Percentiles rank a stretch among this genome's conserved stretches.
phyloP scores from a whole-genome alignment of 768 basidiomycete species.

The Naematelia aurantialba region DNA sequence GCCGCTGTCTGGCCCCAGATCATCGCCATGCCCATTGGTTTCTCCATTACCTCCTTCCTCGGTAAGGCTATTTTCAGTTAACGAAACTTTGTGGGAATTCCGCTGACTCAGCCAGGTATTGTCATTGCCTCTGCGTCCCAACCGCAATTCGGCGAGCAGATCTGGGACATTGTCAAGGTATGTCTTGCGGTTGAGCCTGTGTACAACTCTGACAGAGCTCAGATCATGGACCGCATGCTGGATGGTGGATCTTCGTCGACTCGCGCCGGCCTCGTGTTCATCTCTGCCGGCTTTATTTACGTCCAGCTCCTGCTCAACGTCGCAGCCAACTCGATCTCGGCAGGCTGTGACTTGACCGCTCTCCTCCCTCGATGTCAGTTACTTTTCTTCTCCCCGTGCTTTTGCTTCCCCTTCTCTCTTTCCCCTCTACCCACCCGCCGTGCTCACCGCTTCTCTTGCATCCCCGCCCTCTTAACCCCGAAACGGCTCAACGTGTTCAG shows the following conservation, averaged over 20 bases:
- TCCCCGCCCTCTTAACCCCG: no score
- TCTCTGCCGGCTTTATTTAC: constrained; percentile 71
- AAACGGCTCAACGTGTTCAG: no score
- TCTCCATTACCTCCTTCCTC: constrained; percentile 70
- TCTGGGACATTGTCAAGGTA: constrained; percentile 71
- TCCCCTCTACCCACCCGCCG: no score
- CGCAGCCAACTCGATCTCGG: constrained; percentile 76
- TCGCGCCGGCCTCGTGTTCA: constrained; percentile 71
- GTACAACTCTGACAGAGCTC: constrained; percentile 3
- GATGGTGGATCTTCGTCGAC: constrained; percentile 64
- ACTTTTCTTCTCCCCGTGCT: neutral
- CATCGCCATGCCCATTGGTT: constrained; percentile 67
- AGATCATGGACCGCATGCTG: constrained; percentile 63
- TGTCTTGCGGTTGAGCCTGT: neutral
- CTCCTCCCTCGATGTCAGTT: constrained; percentile 63
- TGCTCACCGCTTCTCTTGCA: no score
- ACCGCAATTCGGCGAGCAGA: constrained; percentile 69
- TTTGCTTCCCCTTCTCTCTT: no score
- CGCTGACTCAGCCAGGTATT: constrained; percentile 55
- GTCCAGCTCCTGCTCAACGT: constrained; percentile 57
- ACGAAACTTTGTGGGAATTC: no score
- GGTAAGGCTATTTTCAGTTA: no score
- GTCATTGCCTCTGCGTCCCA: constrained; percentile 74
- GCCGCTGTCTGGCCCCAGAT: constrained; percentile 49
- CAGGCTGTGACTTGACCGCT: constrained; percentile 77